These are phyloP conservation scores for Populus hybrid DNA, from an alignment of 441 rosid genomes.

Conservation along the genomic window DNA sequence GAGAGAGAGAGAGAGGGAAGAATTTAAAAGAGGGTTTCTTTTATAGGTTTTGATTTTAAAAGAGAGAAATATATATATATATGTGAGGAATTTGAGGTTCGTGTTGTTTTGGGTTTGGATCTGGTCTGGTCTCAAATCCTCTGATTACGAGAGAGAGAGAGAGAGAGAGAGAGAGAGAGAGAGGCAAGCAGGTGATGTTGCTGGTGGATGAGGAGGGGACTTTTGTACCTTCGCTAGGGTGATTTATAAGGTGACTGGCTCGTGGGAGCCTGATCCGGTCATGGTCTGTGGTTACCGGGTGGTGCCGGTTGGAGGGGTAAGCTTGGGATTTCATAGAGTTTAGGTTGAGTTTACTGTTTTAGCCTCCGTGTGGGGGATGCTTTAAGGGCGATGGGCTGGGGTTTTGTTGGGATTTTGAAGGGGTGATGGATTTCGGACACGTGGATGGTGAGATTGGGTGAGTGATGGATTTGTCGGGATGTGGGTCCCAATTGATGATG, in stretches of 20 bases:
- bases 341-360: neutral
- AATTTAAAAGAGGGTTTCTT: conserved; percentile 33
- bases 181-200: neutral
- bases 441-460: too few species aligned
- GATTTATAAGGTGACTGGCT: conserved; percentile 26
- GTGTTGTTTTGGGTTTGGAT: conserved; percentile 1
- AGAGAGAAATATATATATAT: neutral
- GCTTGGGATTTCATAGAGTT: neutral
- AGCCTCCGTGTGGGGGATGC: neutral
- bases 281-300: conserved; percentile 8
- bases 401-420: too few species aligned
- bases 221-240: conserved; percentile 15
- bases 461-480: too few species aligned
- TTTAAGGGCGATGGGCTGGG: too few species aligned
- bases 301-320: conserved; percentile 20
- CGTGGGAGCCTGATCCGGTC: neutral
- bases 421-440: too few species aligned
- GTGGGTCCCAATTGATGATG: too few species aligned
- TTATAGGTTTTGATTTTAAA: conserved; percentile 35
- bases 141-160: conserved; percentile 10
- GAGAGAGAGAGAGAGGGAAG: conserved; percentile 9
- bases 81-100: conserved; percentile 6
- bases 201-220: neutral
- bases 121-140: neutral
- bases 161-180: neutral